phyloP scores from a whole-genome alignment of 305 asterid species.

The Striga hermonthica region DNA sequence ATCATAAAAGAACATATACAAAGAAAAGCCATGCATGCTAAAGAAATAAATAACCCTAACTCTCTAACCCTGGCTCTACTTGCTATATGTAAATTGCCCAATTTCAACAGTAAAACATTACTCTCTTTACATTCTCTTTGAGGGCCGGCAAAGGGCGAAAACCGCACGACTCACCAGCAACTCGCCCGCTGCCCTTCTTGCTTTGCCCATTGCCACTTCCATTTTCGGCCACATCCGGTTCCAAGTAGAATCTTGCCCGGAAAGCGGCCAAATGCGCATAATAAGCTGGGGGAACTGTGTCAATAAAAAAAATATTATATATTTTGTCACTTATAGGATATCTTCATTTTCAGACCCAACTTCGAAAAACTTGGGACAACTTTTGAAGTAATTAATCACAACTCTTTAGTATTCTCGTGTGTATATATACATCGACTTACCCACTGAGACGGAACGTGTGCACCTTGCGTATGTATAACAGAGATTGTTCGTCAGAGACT shows the following conservation, averaged over 20 bases:
- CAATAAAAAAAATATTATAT: slow-evolving; percentile 4
- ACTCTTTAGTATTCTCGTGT: too few species aligned
- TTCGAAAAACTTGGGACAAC: too few species aligned
- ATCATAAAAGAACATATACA: slow-evolving; percentile 39
- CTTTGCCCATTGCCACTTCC: slow-evolving; percentile 38
- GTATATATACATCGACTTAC: slow-evolving; percentile 38
- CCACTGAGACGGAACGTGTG: slow-evolving; percentile 96
- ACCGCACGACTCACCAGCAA: slow-evolving; percentile 51
- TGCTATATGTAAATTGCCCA: slow-evolving; percentile 8
- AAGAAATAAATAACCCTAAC: slow-evolving; percentile 18
- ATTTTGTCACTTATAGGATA: neutral
- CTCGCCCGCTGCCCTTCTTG: slow-evolving; percentile 39
- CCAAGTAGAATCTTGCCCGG: slow-evolving; percentile 95
- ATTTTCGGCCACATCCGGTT: slow-evolving; percentile 69
- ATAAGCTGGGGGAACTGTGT: slow-evolving; percentile 88
- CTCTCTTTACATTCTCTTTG: slow-evolving; percentile 94
- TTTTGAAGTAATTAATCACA: too few species aligned
- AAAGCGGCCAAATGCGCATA: slow-evolving; percentile 97
- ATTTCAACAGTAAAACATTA: slow-evolving; percentile 84
- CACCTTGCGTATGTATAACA: slow-evolving; percentile 99
- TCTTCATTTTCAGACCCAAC: too few species aligned
- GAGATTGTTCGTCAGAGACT: slow-evolving; percentile 88
- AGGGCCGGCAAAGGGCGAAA: slow-evolving; percentile 92
- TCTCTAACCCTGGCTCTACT: slow-evolving; percentile 29
- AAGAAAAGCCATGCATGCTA: slow-evolving; percentile 29